Evolutionary conservation across 352 stramenopile genomes (phyloP).

Genomic region (Pythium aristosporum): DNA sequence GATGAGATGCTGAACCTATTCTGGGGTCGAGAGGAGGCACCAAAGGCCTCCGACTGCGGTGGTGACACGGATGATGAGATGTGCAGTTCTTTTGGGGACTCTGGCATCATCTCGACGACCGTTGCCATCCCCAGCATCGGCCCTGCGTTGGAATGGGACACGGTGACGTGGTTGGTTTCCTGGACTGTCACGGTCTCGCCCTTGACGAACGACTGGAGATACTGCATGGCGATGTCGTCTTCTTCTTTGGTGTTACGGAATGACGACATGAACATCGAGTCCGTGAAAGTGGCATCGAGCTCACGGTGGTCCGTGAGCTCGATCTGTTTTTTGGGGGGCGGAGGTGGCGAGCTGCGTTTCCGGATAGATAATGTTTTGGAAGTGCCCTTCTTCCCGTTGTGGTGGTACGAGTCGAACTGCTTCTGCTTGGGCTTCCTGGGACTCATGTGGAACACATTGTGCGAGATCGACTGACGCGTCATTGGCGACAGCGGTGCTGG

Average conservation of each 20-base stretch:
- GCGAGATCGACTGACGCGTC: constrained; percentile 14
- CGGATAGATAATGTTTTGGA: constrained; percentile 24
- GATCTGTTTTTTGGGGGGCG: constrained; percentile 14
- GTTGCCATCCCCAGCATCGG: constrained; percentile 12
- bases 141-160: constrained; percentile 21
- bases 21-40: not conserved
- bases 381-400: constrained; percentile 5
- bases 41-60: not conserved
- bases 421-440: constrained; percentile 16
- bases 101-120: constrained; percentile 27
- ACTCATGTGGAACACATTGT: constrained; percentile 21
- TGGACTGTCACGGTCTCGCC: constrained; percentile 10
- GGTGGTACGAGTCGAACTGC: constrained; percentile 9
- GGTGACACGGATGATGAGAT: constrained; percentile 8
- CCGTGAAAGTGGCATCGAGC: constrained; percentile 14
- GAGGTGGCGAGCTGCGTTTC: constrained; percentile 18
- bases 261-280: constrained; percentile 20
- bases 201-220: constrained; percentile 29
- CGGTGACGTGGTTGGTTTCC: constrained; percentile 25
- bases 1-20: constrained; percentile 35
- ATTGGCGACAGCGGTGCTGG: constrained; percentile 12
- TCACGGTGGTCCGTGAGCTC: constrained; percentile 9
- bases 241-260: constrained; percentile 21
- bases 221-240: constrained; percentile 31
- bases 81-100: constrained; percentile 23